Base-by-base conservation (phyloP, 208 protist species). In the Naegleria lovaniensis region DNA sequence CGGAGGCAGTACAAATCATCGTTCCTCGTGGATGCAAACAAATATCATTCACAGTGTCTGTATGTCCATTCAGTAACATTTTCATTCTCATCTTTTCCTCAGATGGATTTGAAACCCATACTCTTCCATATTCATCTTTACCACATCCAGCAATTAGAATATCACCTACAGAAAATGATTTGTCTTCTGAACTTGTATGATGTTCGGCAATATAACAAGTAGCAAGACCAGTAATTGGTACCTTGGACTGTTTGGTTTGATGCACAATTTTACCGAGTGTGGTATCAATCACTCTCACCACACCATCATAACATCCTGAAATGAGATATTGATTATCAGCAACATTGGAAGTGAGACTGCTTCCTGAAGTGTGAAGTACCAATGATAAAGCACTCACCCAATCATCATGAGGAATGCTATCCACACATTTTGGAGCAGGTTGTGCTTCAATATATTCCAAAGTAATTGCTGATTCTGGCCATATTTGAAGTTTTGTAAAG, bases 391-490 rank as follows among this genome's bases (percentile, higher is more conserved):
- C 84, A 19, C 25, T 39, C 5, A 88, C 84, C 84, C 84, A 88
- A 38, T 88, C 84, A 55, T 88, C 84, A 38, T 88, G 84, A 39
- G 84, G 84, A 58, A 88, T 88, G 13, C 36, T 58, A 88, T 88
- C 84, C 5, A 88, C 84, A 11, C 22, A 58, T 25, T 88, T 88
- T 88, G 84, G 84, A n/a, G 84, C 41, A 33, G 84, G 84, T 58
- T 51, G 39, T 39, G 84, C 39, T 58, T 88, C 84, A 15, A 88
- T 38, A 58, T 88, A 88, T 58, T 88, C 84, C 16, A 88, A 58
- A 19, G 84, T 88, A 15, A 88, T 88, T 25, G 43, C 11, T 33
- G 41, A 39, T 88, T 88, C 84, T 59, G 84, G 84, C 13, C 41
- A 88, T 38, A 48, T 29, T 88, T 88, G 84, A 39, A 55, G 39